Conservation (phyloP, 2,329 filamentous ascomycete genomes). For the Tolypocladium ovalisporum region DNA sequence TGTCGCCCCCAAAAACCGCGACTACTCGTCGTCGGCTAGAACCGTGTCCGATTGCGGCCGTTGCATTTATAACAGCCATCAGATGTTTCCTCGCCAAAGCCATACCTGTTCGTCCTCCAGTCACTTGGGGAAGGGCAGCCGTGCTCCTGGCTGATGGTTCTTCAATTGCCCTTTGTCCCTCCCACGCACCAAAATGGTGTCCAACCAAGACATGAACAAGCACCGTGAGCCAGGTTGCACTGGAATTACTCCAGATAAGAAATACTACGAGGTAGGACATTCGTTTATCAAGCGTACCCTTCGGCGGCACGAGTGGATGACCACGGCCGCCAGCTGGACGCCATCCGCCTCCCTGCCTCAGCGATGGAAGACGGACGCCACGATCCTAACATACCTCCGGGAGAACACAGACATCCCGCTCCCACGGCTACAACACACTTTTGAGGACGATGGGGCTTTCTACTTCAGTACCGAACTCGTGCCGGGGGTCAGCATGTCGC, state of each 20-base stretch:
- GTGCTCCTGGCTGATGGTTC: too few relatives aligned
- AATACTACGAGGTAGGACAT: conserved; percentile 2
- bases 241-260: conserved; percentile 2
- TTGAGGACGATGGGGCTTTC: conserved; percentile 6
- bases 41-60: too few relatives aligned
- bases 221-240: conserved; percentile 2
- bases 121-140: too few relatives aligned
- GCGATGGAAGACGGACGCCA: conserved; percentile 4
- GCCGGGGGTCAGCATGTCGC: conserved; percentile 1
- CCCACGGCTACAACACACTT: background rate
- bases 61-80: too few relatives aligned
- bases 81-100: too few relatives aligned
- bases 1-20: too few relatives aligned
- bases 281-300: conserved; percentile 5
- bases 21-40: too few relatives aligned
- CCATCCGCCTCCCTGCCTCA: conserved; percentile 1
- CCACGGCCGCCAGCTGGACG: background rate
- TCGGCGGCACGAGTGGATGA: conserved; percentile 3
- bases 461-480: conserved; percentile 1
- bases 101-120: too few relatives aligned
- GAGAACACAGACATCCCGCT: conserved; percentile 5
- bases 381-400: conserved; percentile 1
- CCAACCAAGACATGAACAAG: conserved; percentile 4
- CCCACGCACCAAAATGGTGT: background rate
- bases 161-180: too few relatives aligned